Evolutionary conservation across 345 rosid genomes (phyloP), one percentile per base, ranked within the genome.

Genomic region (Luvunga scandens): DNA sequence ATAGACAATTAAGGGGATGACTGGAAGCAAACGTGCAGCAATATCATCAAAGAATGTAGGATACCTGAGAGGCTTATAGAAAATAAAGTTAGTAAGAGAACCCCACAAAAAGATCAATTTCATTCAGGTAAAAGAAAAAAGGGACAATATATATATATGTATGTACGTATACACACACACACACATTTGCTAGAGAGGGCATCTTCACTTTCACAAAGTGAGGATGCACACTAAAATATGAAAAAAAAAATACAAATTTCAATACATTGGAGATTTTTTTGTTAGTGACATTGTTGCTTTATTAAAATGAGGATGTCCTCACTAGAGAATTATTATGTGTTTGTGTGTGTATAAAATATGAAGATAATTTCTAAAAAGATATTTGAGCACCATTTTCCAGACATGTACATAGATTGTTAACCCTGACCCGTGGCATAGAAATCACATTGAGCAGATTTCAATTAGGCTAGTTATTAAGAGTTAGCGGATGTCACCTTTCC

Each of bases 1-100:
- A 85, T 94, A 96, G 45, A 94, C 91, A 83, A 96, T 87, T 76
- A 96, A 83, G 53, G 98, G 99, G 87, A 96, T 89, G 79, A 96
- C 97, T 13, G 95, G 97, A 79, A 96, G 95, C 87, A 96, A 86
- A 69, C 95, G 93, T 21, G 92, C 98, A 50, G 91, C 97, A 66
- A 92, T 88, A 81, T 94, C 99, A 87, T 96, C 99, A 69, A 96
- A 94, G 88, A 96, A 94, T 65, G 94, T 90, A 50, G 99, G 99
- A 80, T 91, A 88, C 91, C 99, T 96, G 92, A 77, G 76, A 61
- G 77, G 69, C 67, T 33, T 70, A 81, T 42, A 57, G 64, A 72
- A 62, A 78, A 39, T 55, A 42, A 65, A 13, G 77, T 77, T 63
- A 84, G 66, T 48, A 27, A 75, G 34, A 69, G 68, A 72, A 16